These are phyloP conservation scores for Fusarium humuli DNA, from an alignment of 2,329 filamentous ascomycete genomes.

Conservation along the genomic window DNA sequence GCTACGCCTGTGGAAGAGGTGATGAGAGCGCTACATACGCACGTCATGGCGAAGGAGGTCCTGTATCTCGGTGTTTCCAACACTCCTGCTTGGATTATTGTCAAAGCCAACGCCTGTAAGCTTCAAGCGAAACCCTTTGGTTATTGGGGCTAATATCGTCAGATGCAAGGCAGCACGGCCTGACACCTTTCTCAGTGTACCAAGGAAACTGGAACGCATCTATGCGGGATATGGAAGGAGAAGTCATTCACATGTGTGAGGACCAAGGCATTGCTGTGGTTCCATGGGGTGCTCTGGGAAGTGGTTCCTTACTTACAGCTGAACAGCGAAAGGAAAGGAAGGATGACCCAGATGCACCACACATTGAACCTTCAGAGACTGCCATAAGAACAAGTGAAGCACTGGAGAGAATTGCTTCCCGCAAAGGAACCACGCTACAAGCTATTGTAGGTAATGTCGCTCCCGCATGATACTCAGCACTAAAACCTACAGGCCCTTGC, in stretches of 20 bases:
- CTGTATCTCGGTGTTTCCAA: neutral
- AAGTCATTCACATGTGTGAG: slow-evolving; percentile 50
- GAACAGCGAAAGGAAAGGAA: neutral
- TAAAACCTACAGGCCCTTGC: neutral
- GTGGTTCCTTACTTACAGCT: neutral
- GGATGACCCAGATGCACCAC: neutral
- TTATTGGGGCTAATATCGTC: neutral
- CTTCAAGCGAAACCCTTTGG: fast-evolving
- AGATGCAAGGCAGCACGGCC: slow-evolving; percentile 44
- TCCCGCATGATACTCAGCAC: too few species aligned
- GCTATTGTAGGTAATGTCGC: slow-evolving; percentile 11
- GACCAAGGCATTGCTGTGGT: slow-evolving; percentile 60
- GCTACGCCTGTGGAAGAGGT: neutral
- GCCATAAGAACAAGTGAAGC: neutral
- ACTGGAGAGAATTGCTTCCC: neutral
- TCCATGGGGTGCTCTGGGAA: slow-evolving; percentile 47
- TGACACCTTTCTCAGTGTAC: slow-evolving; percentile 47
- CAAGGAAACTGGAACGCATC: slow-evolving; percentile 48
- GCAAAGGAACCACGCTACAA: neutral
- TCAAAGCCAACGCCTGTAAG: neutral
- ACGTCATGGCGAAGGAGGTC: neutral
- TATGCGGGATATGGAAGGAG: slow-evolving; percentile 47
- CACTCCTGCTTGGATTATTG: neutral
- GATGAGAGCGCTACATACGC: neutral
- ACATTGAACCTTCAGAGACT: neutral